Evolutionary conservation across 345 rosid species (phyloP), one percentile per base, ranked within the genome.

Genomic region (Brassica rapa): DNA sequence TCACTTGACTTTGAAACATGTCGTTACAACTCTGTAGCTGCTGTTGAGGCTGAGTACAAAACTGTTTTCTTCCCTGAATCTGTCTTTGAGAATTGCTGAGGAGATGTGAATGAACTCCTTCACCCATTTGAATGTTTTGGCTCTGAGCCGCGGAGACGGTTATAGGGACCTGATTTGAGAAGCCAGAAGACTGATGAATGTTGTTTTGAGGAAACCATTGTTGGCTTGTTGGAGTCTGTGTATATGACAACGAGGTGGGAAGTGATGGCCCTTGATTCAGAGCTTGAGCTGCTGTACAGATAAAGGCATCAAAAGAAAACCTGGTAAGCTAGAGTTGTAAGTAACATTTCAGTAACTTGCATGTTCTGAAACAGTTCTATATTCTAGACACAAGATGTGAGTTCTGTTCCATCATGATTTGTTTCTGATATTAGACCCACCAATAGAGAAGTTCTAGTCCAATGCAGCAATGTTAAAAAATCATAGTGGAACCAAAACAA

Each of bases 31-130:
- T 86, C 68, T 84, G 91, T 51, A 91, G 63, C 46, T 82, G 94
- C 53, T 84, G 92, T 11, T 60, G 64, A 25, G 64, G 89, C 32
- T 84, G 92, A 56, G 87, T 75, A 70, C 74, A 81, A 82, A 78
- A 76, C 39, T 82, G 87, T 73, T 87, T 87, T 84, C 92, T 87
- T 63, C 88, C 86, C 29, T 73, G 86, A 73, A 85, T 88, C 72
- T 86, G 89, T 82, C 89, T 81, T 76, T 84, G 94, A 75, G 89
- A 53, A 81, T 78, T 81, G 37, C 87, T 68, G 74, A 75, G 84
- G 76, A 86, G 71, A 80, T 82, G 82, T 71, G 86, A 64, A 6
- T 86, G 81, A 55, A 83, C 72, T 60, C 87, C 88, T 78, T 85
- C 91, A 33, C 87, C 88, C 72, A 84, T 77, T 32, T 82, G 91